Base-by-base conservation (phyloP, 1,284 basidiomycete species). In the Meira miltonrushii region DNA sequence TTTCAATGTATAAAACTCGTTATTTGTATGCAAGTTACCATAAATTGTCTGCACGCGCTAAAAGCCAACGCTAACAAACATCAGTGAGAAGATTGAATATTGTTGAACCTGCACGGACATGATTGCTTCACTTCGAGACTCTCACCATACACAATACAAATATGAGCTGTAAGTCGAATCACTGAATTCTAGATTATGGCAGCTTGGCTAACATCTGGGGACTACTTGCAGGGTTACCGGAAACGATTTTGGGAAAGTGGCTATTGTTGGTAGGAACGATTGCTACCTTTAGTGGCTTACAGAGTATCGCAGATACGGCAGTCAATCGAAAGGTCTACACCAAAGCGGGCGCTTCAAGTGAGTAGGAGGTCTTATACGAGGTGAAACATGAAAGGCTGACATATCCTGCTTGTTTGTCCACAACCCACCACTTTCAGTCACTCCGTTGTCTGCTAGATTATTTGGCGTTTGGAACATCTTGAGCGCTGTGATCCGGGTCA, bases 391-490 rank as follows among this genome's bases (percentile, higher is more conserved):
- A n/a, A n/a, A n/a, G n/a, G n/a, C 21, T 33, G 9, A 11, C 10
- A 55, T 15, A 17, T 10, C 6, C 13, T 23, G 15, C 10, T 11
- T 44, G 13, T 47, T 37, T 6, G 10, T 54, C 25, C 9, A 15
- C 17, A 39, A 3, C n/a, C n/a, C n/a, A n/a, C 40, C 38, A 38
- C 4, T 10, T 7, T 12, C 54, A 67, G 71, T 74, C 50, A 75
- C 75, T 1, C 66, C 74, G 7, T 60, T 77, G 9, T 70, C 74
- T 4, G 70, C 71, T 1, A 66, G 75, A 19, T 63, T 68, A 10
- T 73, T 76, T 55, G 75, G 67, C n/a, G 53, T 74, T 8, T 77
- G 75, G 75, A 77, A 75, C 64, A 43, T 73, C 43, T 63, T 68
- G 23, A 73, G 72, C 39, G 75, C 75, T 28, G 57, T 71, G 59